These are phyloP conservation scores for Primulina huaijiensis DNA, from an alignment of 257 asterid genomes.

Conservation along the genomic window DNA sequence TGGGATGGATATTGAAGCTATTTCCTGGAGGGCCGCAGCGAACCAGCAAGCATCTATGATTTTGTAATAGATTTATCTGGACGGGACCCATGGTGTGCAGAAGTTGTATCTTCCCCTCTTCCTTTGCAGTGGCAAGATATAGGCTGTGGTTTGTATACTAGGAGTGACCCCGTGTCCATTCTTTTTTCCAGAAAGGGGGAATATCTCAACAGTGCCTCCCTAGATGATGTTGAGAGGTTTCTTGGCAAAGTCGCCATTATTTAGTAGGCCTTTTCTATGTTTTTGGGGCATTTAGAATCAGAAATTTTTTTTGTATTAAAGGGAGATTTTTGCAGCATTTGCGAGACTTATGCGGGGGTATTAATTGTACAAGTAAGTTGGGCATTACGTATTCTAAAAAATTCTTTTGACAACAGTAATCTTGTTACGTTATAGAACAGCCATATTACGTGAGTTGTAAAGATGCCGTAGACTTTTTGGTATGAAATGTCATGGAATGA, in stretches of 20 bases:
- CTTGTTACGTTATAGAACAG: neutral
- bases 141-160: conserved; percentile 44
- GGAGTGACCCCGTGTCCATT: conserved; percentile 43
- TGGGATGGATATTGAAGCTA: conserved; percentile 97
- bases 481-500: neutral
- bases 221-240: conserved; percentile 14
- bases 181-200: conserved; percentile 34
- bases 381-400: neutral
- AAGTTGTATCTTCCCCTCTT: conserved; percentile 8
- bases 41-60: conserved; percentile 69
- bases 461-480: neutral
- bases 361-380: neutral
- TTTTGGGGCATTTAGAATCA: conserved; percentile 11
- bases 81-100: neutral
- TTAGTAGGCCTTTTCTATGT: neutral
- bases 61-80: conserved; percentile 2
- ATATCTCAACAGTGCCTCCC: conserved; percentile 13
- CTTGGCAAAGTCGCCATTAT: conserved; percentile 26
- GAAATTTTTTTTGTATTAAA: conserved; percentile 9
- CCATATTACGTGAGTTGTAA: neutral
- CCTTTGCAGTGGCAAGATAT: conserved; percentile 39
- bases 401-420: neutral
- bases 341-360: neutral
- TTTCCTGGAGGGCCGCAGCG: conserved; percentile 95
- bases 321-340: conserved; percentile 3